Evolutionary conservation across 1,139 yeast species (phyloP).

Genomic region (Nakaseomyces delphensis): DNA sequence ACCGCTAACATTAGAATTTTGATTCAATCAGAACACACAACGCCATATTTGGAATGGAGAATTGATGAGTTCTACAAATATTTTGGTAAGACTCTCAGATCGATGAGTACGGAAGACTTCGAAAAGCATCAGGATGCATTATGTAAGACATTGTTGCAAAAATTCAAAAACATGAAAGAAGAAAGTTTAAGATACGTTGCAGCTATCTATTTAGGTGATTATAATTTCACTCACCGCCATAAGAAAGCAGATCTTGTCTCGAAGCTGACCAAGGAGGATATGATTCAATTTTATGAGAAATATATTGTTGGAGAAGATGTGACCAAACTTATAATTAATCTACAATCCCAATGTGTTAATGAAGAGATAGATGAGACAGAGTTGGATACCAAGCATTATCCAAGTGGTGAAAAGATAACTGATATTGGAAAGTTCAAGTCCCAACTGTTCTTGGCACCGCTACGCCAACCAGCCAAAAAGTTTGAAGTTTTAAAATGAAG

Average conservation of each 20-base stretch:
- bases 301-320: slow-evolving; percentile 38
- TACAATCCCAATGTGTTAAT: slow-evolving; percentile 47
- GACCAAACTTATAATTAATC: slow-evolving; percentile 53
- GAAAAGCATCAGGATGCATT: slow-evolving; percentile 61
- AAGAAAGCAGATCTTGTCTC: slow-evolving; percentile 51
- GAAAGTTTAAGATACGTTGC: slow-evolving; percentile 62
- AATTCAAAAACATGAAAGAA: slow-evolving; percentile 67
- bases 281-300: slow-evolving; percentile 45
- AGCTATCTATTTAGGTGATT: slow-evolving; percentile 64
- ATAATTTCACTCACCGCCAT: slow-evolving; percentile 56
- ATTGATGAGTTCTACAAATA: slow-evolving; percentile 54
- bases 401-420: slow-evolving; percentile 33
- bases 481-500: slow-evolving; percentile 11
- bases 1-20: slow-evolving; percentile 71
- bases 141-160: slow-evolving; percentile 55
- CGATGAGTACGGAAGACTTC: slow-evolving; percentile 54
- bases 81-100: slow-evolving; percentile 32
- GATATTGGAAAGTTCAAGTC: slow-evolving; percentile 39
- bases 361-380: slow-evolving; percentile 20
- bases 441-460: slow-evolving; percentile 36
- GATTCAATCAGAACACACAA: slow-evolving; percentile 75
- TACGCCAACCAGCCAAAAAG: slow-evolving; percentile 36
- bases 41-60: slow-evolving; percentile 67
- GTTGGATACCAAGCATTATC: slow-evolving; percentile 25
- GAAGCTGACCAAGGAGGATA: slow-evolving; percentile 46